phyloP scores from a whole-genome alignment of 257 asterid genomes.

The Solanum verrucosum region DNA sequence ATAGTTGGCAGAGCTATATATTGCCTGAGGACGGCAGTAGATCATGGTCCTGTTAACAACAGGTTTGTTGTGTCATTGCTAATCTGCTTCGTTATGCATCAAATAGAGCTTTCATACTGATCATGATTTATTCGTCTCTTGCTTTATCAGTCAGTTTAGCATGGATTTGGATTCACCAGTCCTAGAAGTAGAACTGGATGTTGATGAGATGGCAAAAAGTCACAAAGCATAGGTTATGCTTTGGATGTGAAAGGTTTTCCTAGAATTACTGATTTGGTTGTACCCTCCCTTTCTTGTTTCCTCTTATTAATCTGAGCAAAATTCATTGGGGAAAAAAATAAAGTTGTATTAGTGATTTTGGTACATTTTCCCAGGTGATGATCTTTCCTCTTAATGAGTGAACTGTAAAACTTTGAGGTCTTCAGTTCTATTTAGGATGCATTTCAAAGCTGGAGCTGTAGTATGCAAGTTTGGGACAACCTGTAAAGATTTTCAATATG shows the following conservation, averaged over 20 bases:
- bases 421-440: not conserved
- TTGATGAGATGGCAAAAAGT: constrained; percentile 64
- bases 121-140: not conserved
- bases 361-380: not conserved
- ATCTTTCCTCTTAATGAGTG: not conserved
- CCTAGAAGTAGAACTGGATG: constrained; percentile 75
- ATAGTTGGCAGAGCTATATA: constrained; percentile 77
- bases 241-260: not conserved
- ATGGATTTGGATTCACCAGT: constrained; percentile 42
- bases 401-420: not conserved
- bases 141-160: constrained; percentile 37
- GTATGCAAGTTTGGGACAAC: not conserved
- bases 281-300: not conserved
- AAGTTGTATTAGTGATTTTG: not conserved
- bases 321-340: not conserved
- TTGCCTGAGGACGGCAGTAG: constrained; percentile 65
- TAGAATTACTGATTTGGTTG: not conserved
- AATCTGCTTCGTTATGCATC: not conserved
- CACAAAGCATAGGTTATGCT: constrained; percentile 40
- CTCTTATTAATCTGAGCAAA: not conserved
- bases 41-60: constrained; percentile 73
- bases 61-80: constrained; percentile 32
- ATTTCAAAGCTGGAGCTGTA: not conserved
- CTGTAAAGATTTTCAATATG: not conserved
- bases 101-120: not conserved